These are phyloP conservation scores for Acrodontium crateriforme DNA, from an alignment of 2,329 filamentous ascomycete species.

Conservation along the genomic window DNA sequence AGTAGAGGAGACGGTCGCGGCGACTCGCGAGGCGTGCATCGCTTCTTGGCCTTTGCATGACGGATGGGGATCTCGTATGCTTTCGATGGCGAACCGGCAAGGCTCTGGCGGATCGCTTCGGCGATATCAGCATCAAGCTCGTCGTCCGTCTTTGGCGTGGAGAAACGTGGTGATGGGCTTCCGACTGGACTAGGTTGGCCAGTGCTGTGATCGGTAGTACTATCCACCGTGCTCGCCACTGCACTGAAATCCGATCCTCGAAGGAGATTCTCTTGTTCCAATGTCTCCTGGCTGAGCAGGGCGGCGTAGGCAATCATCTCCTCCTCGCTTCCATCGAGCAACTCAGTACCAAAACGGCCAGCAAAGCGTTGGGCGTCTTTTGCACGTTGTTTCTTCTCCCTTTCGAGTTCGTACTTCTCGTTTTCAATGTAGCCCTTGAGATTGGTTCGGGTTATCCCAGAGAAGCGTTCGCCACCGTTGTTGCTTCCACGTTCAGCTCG, in stretches of 20 bases:
- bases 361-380: slow-evolving; percentile 59
- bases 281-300: slow-evolving; percentile 46
- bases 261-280: slow-evolving; percentile 36
- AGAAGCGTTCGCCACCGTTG: slow-evolving; percentile 42
- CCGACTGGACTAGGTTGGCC: slow-evolving; percentile 16
- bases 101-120: slow-evolving; percentile 45
- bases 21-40: slow-evolving; percentile 14
- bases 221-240: slow-evolving; percentile 24
- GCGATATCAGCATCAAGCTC: slow-evolving; percentile 45
- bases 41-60: slow-evolving; percentile 26
- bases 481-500: slow-evolving; percentile 54
- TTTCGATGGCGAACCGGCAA: slow-evolving; percentile 17
- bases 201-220: slow-evolving; percentile 23
- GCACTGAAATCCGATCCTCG: slow-evolving; percentile 29
- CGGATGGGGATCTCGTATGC: slow-evolving; percentile 33
- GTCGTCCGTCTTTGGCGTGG: slow-evolving; percentile 28
- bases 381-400: slow-evolving; percentile 52
- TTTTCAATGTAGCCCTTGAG: slow-evolving; percentile 72
- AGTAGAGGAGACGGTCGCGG: slow-evolving; percentile 11
- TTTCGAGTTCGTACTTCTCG: slow-evolving; percentile 68
- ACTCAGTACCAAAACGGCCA: slow-evolving; percentile 69
- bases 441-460: slow-evolving; percentile 51
- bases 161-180: slow-evolving; percentile 10
- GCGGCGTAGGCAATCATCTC: slow-evolving; percentile 50
- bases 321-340: slow-evolving; percentile 48